These are phyloP conservation scores for Jatropha podagrica DNA, from an alignment of 441 rosid species.

Conservation along the genomic window DNA sequence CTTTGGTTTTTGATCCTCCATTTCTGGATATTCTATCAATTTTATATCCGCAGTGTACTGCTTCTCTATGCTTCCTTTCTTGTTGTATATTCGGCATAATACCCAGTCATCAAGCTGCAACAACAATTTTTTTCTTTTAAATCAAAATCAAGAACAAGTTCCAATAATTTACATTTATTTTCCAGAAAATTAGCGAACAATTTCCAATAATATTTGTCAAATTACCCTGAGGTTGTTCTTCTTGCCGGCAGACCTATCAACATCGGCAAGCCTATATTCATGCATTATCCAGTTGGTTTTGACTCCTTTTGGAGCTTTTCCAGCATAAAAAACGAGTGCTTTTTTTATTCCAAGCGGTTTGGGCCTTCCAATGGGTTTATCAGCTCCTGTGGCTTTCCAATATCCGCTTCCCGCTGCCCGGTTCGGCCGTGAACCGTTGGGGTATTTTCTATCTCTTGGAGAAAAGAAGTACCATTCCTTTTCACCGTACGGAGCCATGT, in stretches of 20 bases:
- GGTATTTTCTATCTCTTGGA: constrained; percentile 89
- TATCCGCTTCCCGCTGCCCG: constrained; percentile 90
- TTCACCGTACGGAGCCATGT: constrained; percentile 76
- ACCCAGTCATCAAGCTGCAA: constrained; percentile 97
- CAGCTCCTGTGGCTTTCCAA: constrained; percentile 95
- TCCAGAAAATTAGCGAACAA: no score
- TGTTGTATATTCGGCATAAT: constrained; percentile 84
- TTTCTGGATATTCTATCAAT: constrained; percentile 23
- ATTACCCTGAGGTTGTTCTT: constrained; percentile 62
- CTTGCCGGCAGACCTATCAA: constrained; percentile 64
- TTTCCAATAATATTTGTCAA: no score
- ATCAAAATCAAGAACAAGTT: no score
- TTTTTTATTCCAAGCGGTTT: constrained; percentile 81
- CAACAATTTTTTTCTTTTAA: no score
- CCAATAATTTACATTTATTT: no score
- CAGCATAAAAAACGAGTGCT: constrained; percentile 87
- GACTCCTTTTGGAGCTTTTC: constrained; percentile 83
- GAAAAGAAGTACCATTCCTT: constrained; percentile 97
- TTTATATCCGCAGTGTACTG: constrained; percentile 34
- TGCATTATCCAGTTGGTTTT: constrained; percentile 99
- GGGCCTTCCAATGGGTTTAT: constrained; percentile 88
- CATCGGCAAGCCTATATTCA: constrained; percentile 88
- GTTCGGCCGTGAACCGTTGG: constrained; percentile 91
- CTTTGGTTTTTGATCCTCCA: constrained; percentile 45
- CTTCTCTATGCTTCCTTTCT: constrained; percentile 84